Conservation (phyloP, 805 yeast genomes). For the Ogataea pini region DNA sequence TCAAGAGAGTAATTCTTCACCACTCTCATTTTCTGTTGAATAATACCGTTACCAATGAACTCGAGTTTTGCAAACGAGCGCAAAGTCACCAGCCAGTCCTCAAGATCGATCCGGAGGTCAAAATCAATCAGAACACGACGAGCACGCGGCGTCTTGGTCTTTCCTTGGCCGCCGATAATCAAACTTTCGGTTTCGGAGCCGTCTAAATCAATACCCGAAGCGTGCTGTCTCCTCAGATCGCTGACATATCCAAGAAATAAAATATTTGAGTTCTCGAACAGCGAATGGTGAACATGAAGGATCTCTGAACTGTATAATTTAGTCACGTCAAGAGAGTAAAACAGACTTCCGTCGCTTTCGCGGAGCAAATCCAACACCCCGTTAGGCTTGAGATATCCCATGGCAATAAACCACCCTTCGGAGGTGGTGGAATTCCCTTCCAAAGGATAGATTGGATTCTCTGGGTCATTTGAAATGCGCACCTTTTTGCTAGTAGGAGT, state of each 20-base stretch:
- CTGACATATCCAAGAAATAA: conserved; percentile 58
- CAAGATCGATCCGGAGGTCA: conserved; percentile 67
- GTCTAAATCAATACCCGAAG: conserved; percentile 30
- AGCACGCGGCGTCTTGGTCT: conserved; percentile 11
- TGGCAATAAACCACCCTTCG: conserved; percentile 72
- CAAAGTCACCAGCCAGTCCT: conserved; percentile 74
- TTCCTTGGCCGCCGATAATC: conserved; percentile 12
- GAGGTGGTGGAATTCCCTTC: conserved; percentile 22
- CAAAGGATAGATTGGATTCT: conserved; percentile 25
- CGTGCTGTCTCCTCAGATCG: conserved; percentile 49
- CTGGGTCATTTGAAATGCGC: conserved; percentile 27
- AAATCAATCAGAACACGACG: conserved; percentile 56
- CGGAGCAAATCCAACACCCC: conserved; percentile 61
- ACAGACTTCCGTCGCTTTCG: conserved; percentile 62
- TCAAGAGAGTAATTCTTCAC: conserved; percentile 56
- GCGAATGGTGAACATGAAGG: conserved; percentile 60
- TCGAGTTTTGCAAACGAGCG: conserved; percentile 64
- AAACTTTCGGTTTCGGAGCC: conserved; percentile 10
- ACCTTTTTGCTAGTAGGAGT: conserved; percentile 44
- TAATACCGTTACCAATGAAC: conserved; percentile 34
- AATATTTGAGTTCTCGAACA: conserved; percentile 59
- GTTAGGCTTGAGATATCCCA: conserved; percentile 66
- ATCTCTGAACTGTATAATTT: conserved; percentile 59
- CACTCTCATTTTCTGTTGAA: conserved; percentile 46
- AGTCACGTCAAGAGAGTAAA: conserved; percentile 60